These are phyloP conservation scores for Dunaliella primolecta DNA, from an alignment of 139 green algal genomes.

Conservation along the genomic window DNA sequence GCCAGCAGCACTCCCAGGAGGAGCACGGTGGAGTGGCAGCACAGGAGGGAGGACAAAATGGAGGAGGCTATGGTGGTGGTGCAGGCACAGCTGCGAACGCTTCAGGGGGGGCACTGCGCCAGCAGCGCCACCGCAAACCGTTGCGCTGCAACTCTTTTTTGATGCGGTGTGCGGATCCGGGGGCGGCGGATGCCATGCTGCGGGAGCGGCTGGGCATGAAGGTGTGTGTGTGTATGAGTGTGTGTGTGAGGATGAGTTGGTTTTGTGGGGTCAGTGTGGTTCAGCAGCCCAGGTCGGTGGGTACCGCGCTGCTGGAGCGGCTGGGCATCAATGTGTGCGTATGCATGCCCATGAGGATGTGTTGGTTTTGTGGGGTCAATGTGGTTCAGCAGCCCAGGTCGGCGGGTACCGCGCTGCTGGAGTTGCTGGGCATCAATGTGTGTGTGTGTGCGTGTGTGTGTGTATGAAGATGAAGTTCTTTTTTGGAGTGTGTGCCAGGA, in stretches of 20 bases:
- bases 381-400: too few species aligned
- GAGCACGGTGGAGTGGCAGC: too few species aligned
- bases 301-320: not conserved
- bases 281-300: not conserved
- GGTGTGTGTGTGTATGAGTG: not conserved
- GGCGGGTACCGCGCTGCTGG: not conserved
- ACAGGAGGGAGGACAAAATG: too few species aligned
- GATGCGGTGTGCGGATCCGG: not conserved
- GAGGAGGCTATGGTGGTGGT: not conserved
- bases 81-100: not conserved
- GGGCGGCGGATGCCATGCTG: not conserved
- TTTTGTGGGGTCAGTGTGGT: too few species aligned
- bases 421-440: conserved; percentile 7
- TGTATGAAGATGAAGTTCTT: too few species aligned
- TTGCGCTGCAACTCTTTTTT: conserved; percentile 5
- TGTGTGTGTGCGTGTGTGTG: not conserved
- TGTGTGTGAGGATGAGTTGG: not conserved
- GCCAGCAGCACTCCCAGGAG: conserved; percentile 3
- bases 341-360: not conserved
- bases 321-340: conserved; percentile 6
- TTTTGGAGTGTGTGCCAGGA: too few species aligned
- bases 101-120: not conserved
- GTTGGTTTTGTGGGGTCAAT: too few species aligned
- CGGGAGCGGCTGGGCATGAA: conserved; percentile 5
- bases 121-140: not conserved